Percentiles rank a stretch among this genome's conserved stretches.
phyloP scores from a whole-genome alignment of 2,329 filamentous ascomycete genomes.

The Magnaporthiopsis poae region DNA sequence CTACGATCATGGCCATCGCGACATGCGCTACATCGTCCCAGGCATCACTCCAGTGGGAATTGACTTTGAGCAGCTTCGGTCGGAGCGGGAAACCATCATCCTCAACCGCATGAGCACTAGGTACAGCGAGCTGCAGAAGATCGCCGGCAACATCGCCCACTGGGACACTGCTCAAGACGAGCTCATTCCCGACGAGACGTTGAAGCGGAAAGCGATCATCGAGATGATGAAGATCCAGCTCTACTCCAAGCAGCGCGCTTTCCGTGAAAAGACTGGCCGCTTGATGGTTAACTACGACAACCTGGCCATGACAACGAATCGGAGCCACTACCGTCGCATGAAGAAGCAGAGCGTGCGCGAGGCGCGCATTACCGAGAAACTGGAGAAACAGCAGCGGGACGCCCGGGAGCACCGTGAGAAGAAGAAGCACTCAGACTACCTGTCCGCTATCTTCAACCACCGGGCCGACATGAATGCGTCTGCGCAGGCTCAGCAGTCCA shows the following conservation, averaged over 20 bases:
- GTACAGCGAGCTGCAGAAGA: constrained; percentile 70
- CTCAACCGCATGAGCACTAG: constrained; percentile 84
- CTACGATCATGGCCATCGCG: constrained; percentile 64
- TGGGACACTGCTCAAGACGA: constrained; percentile 69
- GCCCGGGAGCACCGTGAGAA: constrained; percentile 91
- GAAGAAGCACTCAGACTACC: constrained; percentile 90
- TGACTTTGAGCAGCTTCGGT: constrained; percentile 73
- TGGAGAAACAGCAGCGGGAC: constrained; percentile 97
- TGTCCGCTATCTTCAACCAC: constrained; percentile 77
- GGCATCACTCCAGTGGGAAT: constrained; percentile 82
- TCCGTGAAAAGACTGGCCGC: constrained; percentile 77
- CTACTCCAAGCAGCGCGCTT: constrained; percentile 75
- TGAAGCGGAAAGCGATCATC: constrained; percentile 84
- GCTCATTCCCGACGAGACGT: constrained; percentile 62
- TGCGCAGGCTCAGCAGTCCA: constrained; percentile 57
- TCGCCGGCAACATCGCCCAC: constrained; percentile 76
- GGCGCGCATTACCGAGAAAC: constrained; percentile 93
- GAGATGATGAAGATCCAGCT: constrained; percentile 87
- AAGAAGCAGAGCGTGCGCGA: constrained; percentile 96
- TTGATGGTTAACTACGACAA: constrained; percentile 96
- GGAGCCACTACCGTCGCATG: constrained; percentile 78
- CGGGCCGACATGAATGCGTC: constrained; percentile 65
- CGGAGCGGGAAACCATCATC: constrained; percentile 77
- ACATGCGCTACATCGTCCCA: constrained; percentile 70
- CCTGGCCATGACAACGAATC: constrained; percentile 91